These are phyloP conservation scores for Yarrowia bubula DNA, from an alignment of 805 yeast species.

Conservation along the genomic window DNA sequence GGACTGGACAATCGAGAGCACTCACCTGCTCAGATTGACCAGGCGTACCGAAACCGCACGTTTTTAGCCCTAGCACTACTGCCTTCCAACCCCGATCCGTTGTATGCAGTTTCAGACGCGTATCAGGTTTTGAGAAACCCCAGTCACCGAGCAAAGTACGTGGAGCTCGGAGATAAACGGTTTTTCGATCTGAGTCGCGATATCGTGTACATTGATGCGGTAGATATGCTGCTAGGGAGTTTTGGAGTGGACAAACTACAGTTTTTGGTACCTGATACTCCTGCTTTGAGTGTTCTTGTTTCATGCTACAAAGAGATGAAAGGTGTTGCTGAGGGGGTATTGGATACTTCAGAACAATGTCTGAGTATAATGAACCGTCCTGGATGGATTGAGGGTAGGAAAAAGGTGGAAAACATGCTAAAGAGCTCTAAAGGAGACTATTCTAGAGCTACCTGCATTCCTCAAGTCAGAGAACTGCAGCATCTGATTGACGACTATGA, in stretches of 20 bases:
- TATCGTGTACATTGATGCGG: background rate
- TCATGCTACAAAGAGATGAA: background rate
- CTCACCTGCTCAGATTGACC: background rate
- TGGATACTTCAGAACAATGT: background rate
- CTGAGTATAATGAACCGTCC: background rate
- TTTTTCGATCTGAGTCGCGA: slow-evolving; percentile 16
- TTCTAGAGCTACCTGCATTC: background rate
- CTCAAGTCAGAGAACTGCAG: background rate
- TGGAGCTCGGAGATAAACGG: slow-evolving; percentile 11
- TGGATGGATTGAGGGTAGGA: background rate
- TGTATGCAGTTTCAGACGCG: slow-evolving; percentile 3
- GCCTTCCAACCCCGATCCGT: background rate
- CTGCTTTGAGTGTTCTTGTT: background rate
- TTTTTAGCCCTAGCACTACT: background rate
- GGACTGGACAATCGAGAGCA: background rate
- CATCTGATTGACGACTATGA: background rate
- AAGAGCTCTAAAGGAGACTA: background rate
- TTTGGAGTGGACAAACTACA: slow-evolving; percentile 2
- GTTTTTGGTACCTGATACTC: background rate
- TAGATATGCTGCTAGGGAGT: background rate
- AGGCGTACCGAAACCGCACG: slow-evolving; percentile 8
- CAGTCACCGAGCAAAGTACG: slow-evolving; percentile 4
- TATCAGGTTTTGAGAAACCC: slow-evolving; percentile 19
- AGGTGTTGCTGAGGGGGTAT: background rate
- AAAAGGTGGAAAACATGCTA: background rate